These are phyloP conservation scores for Candida buenavistaensis DNA, from an alignment of 1,139 yeast genomes.

Conservation along the genomic window DNA sequence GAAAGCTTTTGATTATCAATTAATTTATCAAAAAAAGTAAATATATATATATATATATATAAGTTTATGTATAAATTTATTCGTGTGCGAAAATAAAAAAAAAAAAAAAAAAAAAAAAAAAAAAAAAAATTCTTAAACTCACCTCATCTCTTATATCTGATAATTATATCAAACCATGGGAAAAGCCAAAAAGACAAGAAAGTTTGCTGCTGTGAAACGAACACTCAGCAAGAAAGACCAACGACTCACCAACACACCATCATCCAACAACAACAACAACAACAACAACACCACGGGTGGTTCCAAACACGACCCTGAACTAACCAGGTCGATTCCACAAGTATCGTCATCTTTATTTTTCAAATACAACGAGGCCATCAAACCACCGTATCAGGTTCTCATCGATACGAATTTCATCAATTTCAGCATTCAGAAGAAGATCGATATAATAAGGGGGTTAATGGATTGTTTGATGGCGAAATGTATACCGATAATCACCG, in stretches of 20 bases:
- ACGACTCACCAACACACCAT: slow-evolving; percentile 41
- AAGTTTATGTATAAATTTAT: neutral
- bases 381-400: slow-evolving; percentile 94
- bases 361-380: slow-evolving; percentile 89
- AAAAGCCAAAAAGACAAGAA: slow-evolving; percentile 91
- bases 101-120: too few relatives aligned
- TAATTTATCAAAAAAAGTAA: slow-evolving; percentile 19
- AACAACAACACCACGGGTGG: slow-evolving; percentile 16
- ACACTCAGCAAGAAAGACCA: slow-evolving; percentile 72
- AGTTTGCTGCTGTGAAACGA: slow-evolving; percentile 90
- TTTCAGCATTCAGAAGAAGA: slow-evolving; percentile 91
- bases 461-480: slow-evolving; percentile 95
- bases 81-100: neutral
- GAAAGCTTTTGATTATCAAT: slow-evolving; percentile 35
- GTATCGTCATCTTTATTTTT: slow-evolving; percentile 94
- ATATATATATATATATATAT: neutral
- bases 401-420: slow-evolving; percentile 96
- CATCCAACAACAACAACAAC: slow-evolving; percentile 23
- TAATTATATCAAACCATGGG: slow-evolving; percentile 59
- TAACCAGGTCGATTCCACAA: slow-evolving; percentile 85
- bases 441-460: slow-evolving; percentile 90
- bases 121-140: slow-evolving; percentile 4
- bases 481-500: slow-evolving; percentile 93
- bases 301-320: slow-evolving; percentile 65
- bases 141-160: slow-evolving; percentile 1